Evolutionary conservation across 2,329 filamentous ascomycete genomes (phyloP), one percentile per base, ranked within the genome.

Genomic region (Myrmaecium sp.): DNA sequence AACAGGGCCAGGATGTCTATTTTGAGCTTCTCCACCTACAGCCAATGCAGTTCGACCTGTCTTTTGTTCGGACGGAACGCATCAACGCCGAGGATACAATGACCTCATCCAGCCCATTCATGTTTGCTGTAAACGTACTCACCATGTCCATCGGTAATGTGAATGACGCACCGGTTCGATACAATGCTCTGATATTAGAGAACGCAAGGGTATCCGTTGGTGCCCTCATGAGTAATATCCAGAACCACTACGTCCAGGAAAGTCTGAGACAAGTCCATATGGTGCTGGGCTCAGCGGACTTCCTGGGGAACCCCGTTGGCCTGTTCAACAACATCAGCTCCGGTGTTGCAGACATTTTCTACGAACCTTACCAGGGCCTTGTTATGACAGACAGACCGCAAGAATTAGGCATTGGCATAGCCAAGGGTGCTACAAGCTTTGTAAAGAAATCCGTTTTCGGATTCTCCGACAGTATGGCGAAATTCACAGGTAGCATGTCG

Each of bases 111-210:
- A 98, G 93, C 45, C 91, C 91, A 1, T 66, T 98, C 50, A 95
- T 95, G 84, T 98, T 95, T 58, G 84, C 94, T 47, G 74, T 95
- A 50, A 95, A 98, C 45, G 81, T 95, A 38, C 74, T 98, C 61
- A 95, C 91, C 1, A 98, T 98, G 89, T 92, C 89, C 9, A 89
- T 98, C 43, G 89, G 89, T 36, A 98, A 98, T 43, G 82, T 98
- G 60, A 98, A 98, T 43, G 91, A 98, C 52, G 89, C 89, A 5
- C 91, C 89, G 0, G 74, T 98, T 28, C 74, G 82, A 25, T 72
- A 98, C 47, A 98, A 95, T 36, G 82, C 89, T 1, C 60, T 98
- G 14, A 79, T 98, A 58, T 58, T 98, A 14, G 89, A 98, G 52
- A 98, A 98, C 41, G 84, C 89, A 23, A 73, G 89, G 15, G 78